Evolutionary conservation across 208 protist species (phyloP), one percentile per base, ranked within the genome.

Genomic region (Zelonia costaricensis): DNA sequence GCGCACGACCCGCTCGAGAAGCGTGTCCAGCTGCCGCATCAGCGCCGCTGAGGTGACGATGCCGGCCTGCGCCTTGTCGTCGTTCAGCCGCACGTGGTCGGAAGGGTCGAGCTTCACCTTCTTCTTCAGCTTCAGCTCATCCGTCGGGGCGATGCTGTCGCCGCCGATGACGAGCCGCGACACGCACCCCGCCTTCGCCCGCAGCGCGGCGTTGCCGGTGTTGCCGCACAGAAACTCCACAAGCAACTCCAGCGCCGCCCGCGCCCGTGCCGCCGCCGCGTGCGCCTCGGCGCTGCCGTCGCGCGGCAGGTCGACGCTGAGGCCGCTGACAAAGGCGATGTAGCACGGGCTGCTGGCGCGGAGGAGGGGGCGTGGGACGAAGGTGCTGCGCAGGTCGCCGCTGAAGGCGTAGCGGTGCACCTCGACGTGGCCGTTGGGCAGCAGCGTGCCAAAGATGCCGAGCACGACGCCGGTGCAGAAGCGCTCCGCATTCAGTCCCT

Each of bases 101-200:
- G 88, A 83, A 3, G 84, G 89, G 46, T 93, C 89, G 15, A 94
- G 71, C 58, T 86, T 91, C 8, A 95, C 84, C 67, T 95, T 94
- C 56, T 76, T 77, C 72, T 93, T 95, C 28, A 94, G 74, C 53
- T 79, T 76, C 62, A 86, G 71, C 69, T 95, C 89, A 40, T 94
- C 89, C 3, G 88, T 93, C n/a, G 74, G 70, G 54, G 80, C 86
- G 48, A 97, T 94, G 58, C 78, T 92, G 63, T 97, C 91, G 35
- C 89, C 89, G 20, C 81, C 89, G 56, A 93, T 92, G 22, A 96
- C 82, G 13, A 96, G 53, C 3, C 85, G 84, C 10, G 85, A 76
- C 61, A 96, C 76, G 54, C 58, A 61, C 36, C 62, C 62, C 10
- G 87, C 70, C 38, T 86, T 76, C 9, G 46, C 57, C 8, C 74